These are phyloP conservation scores for Fusarium ambrosium DNA, from an alignment of 2,329 filamentous ascomycete species.

Conservation along the genomic window DNA sequence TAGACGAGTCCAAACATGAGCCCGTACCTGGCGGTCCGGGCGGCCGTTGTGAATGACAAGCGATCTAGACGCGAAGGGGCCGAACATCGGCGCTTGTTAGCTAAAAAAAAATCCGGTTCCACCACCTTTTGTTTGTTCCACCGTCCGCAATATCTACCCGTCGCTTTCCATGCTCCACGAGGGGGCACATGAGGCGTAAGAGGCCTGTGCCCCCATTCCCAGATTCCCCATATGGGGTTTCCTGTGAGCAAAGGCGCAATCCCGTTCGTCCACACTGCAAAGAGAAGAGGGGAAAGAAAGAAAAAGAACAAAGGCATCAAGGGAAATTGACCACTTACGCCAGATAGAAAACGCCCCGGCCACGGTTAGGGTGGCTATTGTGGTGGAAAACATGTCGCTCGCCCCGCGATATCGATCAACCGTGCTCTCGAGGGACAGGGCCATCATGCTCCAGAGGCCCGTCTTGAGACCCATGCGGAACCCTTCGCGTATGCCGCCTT, in stretches of 20 bases:
- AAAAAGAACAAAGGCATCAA: slow-evolving; percentile 1
- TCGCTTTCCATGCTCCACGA: slow-evolving; percentile 40
- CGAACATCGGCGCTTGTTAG: slow-evolving; percentile 49
- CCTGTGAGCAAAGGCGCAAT: slow-evolving; percentile 14
- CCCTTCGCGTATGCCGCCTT: slow-evolving; percentile 84
- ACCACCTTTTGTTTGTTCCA: slow-evolving; percentile 9
- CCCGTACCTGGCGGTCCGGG: slow-evolving; percentile 83
- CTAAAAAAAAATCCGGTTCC: slow-evolving; percentile 29
- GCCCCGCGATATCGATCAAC: slow-evolving; percentile 79
- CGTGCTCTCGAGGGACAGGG: slow-evolving; percentile 86
- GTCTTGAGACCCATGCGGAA: slow-evolving; percentile 79
- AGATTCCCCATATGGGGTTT: slow-evolving; percentile 38
- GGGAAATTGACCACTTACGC: slow-evolving; percentile 68
- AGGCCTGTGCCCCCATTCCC: slow-evolving; percentile 13
- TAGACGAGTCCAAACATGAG: slow-evolving; percentile 83
- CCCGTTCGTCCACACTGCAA: slow-evolving; percentile 27
- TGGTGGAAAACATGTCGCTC: slow-evolving; percentile 84
- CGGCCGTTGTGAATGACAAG: slow-evolving; percentile 82
- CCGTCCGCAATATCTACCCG: slow-evolving; percentile 42
- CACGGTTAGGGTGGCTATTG: slow-evolving; percentile 85
- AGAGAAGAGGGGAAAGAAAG: slow-evolving; percentile 5
- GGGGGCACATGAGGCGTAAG: background rate
- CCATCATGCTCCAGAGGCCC: slow-evolving; percentile 79
- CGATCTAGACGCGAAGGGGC: slow-evolving; percentile 68
- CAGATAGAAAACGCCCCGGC: slow-evolving; percentile 89